Evolutionary conservation across 306 rosid genomes (phyloP).

Genomic region (Fragaria nilgerrensis): DNA sequence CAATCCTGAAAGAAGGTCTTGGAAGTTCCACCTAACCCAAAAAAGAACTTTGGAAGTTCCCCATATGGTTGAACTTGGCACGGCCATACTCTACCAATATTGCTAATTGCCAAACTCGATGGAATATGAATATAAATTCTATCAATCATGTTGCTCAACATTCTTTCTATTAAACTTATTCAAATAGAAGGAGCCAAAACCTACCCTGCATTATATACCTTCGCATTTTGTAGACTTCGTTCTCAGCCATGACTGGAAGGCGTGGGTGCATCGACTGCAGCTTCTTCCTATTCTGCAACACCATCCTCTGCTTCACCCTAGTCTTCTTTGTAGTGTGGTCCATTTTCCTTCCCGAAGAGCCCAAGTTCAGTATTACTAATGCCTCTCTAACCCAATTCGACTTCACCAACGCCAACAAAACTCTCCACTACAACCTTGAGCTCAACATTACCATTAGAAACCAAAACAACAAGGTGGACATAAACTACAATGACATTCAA

Average conservation of each 20-base stretch:
- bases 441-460: slow-evolving; percentile 35
- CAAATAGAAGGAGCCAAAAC: neutral
- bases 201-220: neutral
- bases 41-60: slow-evolving; percentile 3
- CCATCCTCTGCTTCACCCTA: slow-evolving; percentile 6
- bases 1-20: neutral
- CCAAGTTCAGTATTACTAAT: neutral
- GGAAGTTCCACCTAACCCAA: slow-evolving; percentile 5
- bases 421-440: slow-evolving; percentile 16
- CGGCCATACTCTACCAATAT: neutral
- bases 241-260: neutral
- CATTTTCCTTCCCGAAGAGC: slow-evolving; percentile 12
- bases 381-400: slow-evolving; percentile 3
- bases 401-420: neutral
- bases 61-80: neutral
- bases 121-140: neutral
- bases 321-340: neutral
- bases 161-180: neutral
- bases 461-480: slow-evolving; percentile 42
- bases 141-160: neutral
- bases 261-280: neutral
- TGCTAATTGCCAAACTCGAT: neutral
- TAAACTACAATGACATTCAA: slow-evolving; percentile 43
- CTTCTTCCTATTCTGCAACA: slow-evolving; percentile 7
- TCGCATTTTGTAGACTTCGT: neutral